These are phyloP conservation scores for Backusella sp. DNA, from an alignment of 192 early-diverging fungal genomes.

Conservation along the genomic window DNA sequence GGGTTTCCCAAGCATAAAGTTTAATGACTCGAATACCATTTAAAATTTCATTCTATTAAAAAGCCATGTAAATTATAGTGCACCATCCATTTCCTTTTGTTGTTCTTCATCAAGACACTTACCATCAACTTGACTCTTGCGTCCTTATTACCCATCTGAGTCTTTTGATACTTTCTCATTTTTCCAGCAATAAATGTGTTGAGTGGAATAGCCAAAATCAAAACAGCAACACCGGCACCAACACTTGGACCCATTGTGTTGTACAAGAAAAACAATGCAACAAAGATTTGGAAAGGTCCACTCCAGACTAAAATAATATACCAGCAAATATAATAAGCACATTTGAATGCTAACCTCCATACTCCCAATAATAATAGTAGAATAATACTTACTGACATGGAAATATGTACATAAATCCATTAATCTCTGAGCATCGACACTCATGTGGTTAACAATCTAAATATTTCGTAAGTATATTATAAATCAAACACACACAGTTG, in stretches of 20 bases:
- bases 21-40: constrained; percentile 95
- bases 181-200: constrained; percentile 66
- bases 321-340: background rate
- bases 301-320: constrained; percentile 21
- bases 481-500: background rate
- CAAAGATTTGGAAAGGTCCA: constrained; percentile 24
- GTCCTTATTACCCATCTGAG: constrained; percentile 89
- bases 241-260: constrained; percentile 74
- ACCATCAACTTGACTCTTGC: constrained; percentile 52
- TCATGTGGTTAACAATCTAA: constrained; percentile 60
- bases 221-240: constrained; percentile 82
- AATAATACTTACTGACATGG: constrained; percentile 51
- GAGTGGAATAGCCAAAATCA: constrained; percentile 82
- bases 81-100: background rate
- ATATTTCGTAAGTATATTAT: background rate
- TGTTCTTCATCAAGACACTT: background rate
- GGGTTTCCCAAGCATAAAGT: constrained; percentile 90
- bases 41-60: constrained; percentile 70
- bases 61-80: background rate
- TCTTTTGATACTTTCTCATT: constrained; percentile 72
- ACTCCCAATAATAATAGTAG: background rate
- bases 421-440: constrained; percentile 63
- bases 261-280: constrained; percentile 20
- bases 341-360: background rate
- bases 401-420: constrained; percentile 67